phyloP scores from a whole-genome alignment of 352 stramenopile species.

The Pythium pyrilobum region DNA sequence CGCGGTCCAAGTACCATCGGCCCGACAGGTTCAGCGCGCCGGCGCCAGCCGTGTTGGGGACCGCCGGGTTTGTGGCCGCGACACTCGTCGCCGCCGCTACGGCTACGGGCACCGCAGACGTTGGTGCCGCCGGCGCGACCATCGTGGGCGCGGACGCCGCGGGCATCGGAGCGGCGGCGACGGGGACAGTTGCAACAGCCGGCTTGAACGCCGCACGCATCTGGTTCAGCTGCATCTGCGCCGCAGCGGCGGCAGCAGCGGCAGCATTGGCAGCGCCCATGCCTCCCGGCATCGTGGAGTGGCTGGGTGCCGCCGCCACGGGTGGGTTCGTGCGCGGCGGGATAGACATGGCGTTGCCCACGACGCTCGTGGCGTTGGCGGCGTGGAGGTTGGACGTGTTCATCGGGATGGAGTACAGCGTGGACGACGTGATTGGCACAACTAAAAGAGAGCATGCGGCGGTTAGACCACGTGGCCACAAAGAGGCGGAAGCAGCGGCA shows the following conservation, averaged over 20 bases:
- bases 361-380: slow-evolving; percentile 72
- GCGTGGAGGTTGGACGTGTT: slow-evolving; percentile 70
- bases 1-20: slow-evolving; percentile 78
- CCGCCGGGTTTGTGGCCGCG: slow-evolving; percentile 30
- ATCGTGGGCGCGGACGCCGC: slow-evolving; percentile 15
- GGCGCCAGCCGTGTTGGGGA: slow-evolving; percentile 69
- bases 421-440: neutral
- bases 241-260: slow-evolving; percentile 25
- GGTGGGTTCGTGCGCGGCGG: slow-evolving; percentile 33
- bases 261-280: slow-evolving; percentile 21
- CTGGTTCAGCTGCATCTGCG: slow-evolving; percentile 55
- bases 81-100: slow-evolving; percentile 16
- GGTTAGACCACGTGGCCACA: too few species aligned
- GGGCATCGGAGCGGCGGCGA: slow-evolving; percentile 29
- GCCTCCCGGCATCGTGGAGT: slow-evolving; percentile 11
- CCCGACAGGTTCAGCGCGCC: slow-evolving; percentile 78
- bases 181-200: slow-evolving; percentile 5
- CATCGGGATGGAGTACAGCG: slow-evolving; percentile 9
- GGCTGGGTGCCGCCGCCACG: slow-evolving; percentile 2
- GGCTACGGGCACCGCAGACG: slow-evolving; percentile 15
- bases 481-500: too few species aligned
- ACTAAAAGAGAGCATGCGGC: too few species aligned
- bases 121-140: slow-evolving; percentile 14
- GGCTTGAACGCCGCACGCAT: slow-evolving; percentile 73
- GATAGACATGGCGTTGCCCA: slow-evolving; percentile 75